Percentiles rank a stretch among this genome's conserved stretches.
Conservation (phyloP, 176 grass and related monocot species). For the Saccharum officinarum region DNA sequence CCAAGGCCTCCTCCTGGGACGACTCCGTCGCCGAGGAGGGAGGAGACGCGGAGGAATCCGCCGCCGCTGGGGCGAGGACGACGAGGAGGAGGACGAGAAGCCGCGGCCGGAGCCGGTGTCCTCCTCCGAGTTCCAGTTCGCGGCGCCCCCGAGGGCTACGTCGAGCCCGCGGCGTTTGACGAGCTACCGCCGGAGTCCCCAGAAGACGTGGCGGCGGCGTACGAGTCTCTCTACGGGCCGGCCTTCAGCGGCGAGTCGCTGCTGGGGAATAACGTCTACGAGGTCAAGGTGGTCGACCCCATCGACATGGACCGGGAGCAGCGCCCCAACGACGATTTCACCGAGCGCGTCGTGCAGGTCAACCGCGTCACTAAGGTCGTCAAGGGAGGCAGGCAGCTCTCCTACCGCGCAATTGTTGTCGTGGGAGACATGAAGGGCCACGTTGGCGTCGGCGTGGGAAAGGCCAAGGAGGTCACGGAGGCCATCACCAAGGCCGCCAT, state of each 20-base stretch:
- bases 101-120: slow-evolving; percentile 39
- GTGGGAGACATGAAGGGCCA: slow-evolving; percentile 87
- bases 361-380: slow-evolving; percentile 83
- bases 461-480: slow-evolving; percentile 79
- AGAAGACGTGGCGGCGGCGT: slow-evolving; percentile 61
- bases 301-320: slow-evolving; percentile 63
- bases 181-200: slow-evolving; percentile 70
- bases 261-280: slow-evolving; percentile 67
- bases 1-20: slow-evolving; percentile 40
- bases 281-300: slow-evolving; percentile 60
- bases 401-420: slow-evolving; percentile 75
- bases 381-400: slow-evolving; percentile 85
- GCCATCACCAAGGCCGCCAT: slow-evolving; percentile 77
- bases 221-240: slow-evolving; percentile 75
- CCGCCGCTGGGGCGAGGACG: slow-evolving; percentile 8
- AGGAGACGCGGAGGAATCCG: slow-evolving; percentile 25
- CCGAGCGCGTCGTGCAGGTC: slow-evolving; percentile 84
- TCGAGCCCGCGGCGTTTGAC: slow-evolving; percentile 61
- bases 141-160: slow-evolving; percentile 68
- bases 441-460: slow-evolving; percentile 78
- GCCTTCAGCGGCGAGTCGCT: slow-evolving; percentile 76
- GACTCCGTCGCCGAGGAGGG: slow-evolving; percentile 35
- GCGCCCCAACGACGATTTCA: slow-evolving; percentile 75
- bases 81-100: slow-evolving; percentile 37
- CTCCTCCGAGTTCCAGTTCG: slow-evolving; percentile 48